Evolutionary conservation across 192 early-diverging fungal genomes (phyloP), one percentile per base, ranked within the genome.

Genomic region (Cetraspora pellucida): DNA sequence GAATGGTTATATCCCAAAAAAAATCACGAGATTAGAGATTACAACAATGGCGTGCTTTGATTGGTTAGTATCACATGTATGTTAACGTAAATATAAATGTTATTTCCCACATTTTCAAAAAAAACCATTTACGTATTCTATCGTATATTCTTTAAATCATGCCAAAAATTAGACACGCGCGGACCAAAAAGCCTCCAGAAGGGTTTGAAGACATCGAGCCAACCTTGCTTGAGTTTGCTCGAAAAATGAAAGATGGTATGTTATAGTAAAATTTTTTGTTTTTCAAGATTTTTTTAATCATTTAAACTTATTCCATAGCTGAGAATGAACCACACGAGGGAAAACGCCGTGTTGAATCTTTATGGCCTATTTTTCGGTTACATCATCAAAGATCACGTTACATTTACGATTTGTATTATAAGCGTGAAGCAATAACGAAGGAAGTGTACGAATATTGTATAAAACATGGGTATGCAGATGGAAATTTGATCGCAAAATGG

Each of bases 311-410:
- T 54, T 54, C 50, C 43, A 9, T 80, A 96, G 96, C 93, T 79
- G 97, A 99, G 81, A 98, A 96, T 82, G 97, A 97, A 75, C 87
- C 93, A 10, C 91, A 93, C 74, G 92, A 96, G 76, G 96, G 95
- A 61, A 98, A 97, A 82, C 93, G 98, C 80, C 93, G 93, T 79
- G 88, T 91, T 23, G 96, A 99, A 86, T 89, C 95, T 50, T 79
- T 90, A 31, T 99, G 98, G 98, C 90, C 93, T 13, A 93, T 99
- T 45, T 96, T 97, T 82, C 90, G 94, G 37, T 84, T 99, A 31
- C 97, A 99, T 81, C 97, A 99, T 84, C 97, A 99, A 83, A 92
- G 97, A 59, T 94, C 97, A 27, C 88, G 96, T 57, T 98, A 98
- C 89, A 87, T 98, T 31, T 99, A 93, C 77, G 98, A 99, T 79